Evolutionary conservation across 352 stramenopile species (phyloP), one percentile per base, ranked within the genome.

Genomic region (Thalassiosira ordinaria): DNA sequence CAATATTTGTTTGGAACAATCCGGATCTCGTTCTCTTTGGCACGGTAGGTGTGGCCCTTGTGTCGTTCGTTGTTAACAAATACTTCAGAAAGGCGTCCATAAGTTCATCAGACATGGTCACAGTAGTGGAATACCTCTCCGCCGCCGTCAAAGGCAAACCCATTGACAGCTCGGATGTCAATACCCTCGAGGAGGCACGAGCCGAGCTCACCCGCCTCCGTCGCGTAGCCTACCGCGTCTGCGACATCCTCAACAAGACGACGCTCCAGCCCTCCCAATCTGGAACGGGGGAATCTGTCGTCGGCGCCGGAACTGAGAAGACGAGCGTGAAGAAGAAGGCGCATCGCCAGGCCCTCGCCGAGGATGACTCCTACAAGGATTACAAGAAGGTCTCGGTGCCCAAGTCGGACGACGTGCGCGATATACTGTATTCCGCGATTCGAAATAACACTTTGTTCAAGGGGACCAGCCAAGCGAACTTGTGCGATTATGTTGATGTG

Each of bases 371-470:
- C 41, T 72, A 85, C 11, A 82, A 75, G 27, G 55, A 74, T 16
- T 86, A 84, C 51, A 62, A 75, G 55, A 86, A 83, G 53, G 68
- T n/a, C 20, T 55, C 56, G n/a, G 67, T 93, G 31, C 86, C 82
- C 7, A 96, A 96, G 70, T 88, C 80, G 1, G 64, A 89, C 16
- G 37, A 76, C 8, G 87, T 89, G 26, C 56, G 78, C 31, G 86
- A 90, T 44, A 80, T 94, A 18, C 87, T 95, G 27, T 87, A 91
- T 47, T 68, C 89, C 24, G 89, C 88, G 9, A 85, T 93, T 35
- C 85, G 73, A 44, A 65, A 71, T 46, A 94, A 94, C 51, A 90
- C 92, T 69, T 81, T 95, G 24, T 95, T 95, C 77, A 72, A 74
- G 37, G 71, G 84, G 67, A 84, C 89, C 37, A 77, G 74, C 7